Evolutionary conservation across 1,139 yeast genomes (phyloP).

Genomic region (Geotrichum histeridarum): DNA sequence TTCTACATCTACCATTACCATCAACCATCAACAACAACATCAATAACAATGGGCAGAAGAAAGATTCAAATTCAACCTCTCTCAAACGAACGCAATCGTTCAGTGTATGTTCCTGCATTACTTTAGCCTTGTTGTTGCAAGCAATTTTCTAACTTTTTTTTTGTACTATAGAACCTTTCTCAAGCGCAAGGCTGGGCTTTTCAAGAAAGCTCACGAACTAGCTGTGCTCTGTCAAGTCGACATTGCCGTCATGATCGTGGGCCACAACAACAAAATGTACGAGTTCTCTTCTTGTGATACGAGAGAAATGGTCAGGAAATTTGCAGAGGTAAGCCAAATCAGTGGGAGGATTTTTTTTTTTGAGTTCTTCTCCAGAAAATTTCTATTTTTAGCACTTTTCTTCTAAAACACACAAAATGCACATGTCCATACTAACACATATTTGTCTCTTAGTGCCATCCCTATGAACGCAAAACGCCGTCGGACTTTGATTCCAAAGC

Average conservation of each 20-base stretch:
- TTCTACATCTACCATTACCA: not conserved
- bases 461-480: slow-evolving; percentile 34
- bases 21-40: not conserved
- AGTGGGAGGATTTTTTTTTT: not conserved
- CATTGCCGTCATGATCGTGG: slow-evolving; percentile 81
- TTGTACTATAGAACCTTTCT: slow-evolving; percentile 62
- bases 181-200: slow-evolving; percentile 88
- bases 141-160: slow-evolving; percentile 1
- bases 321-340: slow-evolving; percentile 28
- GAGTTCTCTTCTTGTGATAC: slow-evolving; percentile 76
- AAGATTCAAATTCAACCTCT: slow-evolving; percentile 92
- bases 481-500: slow-evolving; percentile 26
- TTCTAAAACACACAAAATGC: not conserved
- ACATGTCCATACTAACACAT: not conserved
- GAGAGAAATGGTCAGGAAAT: slow-evolving; percentile 54
- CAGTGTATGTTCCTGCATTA: slow-evolving; percentile 35
- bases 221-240: slow-evolving; percentile 91
- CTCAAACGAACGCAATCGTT: slow-evolving; percentile 77
- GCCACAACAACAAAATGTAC: slow-evolving; percentile 71
- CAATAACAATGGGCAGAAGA: slow-evolving; percentile 86
- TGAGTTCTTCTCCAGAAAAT: not conserved
- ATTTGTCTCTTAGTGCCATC: slow-evolving; percentile 25
- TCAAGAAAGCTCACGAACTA: slow-evolving; percentile 92
- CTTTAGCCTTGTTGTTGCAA: no score
- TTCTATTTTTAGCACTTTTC: slow-evolving; percentile 1